Base-by-base conservation (phyloP, 2,329 filamentous ascomycete genomes). In the Pyricularia sp. region DNA sequence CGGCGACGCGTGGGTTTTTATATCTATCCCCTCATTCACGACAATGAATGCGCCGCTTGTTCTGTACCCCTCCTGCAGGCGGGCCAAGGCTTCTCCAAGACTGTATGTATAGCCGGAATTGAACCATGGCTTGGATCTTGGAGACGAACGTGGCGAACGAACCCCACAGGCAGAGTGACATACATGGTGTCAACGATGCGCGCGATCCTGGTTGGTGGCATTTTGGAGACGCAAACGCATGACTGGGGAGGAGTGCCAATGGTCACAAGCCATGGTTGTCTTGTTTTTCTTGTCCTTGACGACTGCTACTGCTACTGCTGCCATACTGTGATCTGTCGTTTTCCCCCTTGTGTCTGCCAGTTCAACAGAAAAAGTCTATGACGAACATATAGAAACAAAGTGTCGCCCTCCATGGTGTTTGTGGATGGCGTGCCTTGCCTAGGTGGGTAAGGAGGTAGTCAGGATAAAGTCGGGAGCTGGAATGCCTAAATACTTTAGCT, bases 61-160 rank as follows among this genome's bases (percentile, higher is more conserved):
- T n/a, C n/a, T 61, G n/a, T 23, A 61, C 58, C 58, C 58, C 58
- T 61, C 58, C n/a, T n/a, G 58, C 58, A n/a, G 23, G 58, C n/a
- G 9, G 12, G 58, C 58, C 58, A 61, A 61, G 58, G 58, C 58
- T 61, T 61, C 25, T 26, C 58, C 58, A 61, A 61, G 58, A 23
- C 58, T 61, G 23, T 61, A 58, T 61, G 58, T 26, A 61, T 61
- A 61, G 58, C 58, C 58, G 58, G 58, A 61, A 61, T 61, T 61
- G 23, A 23, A 23, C n/a, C n/a, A 61, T 26, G 58, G 58, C 58
- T 26, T 61, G 58, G 25, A n/a, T n/a, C 23, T 23, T 26, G n/a
- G 25, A 26, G 58, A 61, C 58, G 58, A 61, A 61, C 11, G 58
- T n/a, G n/a, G n/a, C 58, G n/a, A 61, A 12, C n/a, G n/a, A 61